phyloP scores from a whole-genome alignment of 208 protist species.

The Leishmania martiniquensis region DNA sequence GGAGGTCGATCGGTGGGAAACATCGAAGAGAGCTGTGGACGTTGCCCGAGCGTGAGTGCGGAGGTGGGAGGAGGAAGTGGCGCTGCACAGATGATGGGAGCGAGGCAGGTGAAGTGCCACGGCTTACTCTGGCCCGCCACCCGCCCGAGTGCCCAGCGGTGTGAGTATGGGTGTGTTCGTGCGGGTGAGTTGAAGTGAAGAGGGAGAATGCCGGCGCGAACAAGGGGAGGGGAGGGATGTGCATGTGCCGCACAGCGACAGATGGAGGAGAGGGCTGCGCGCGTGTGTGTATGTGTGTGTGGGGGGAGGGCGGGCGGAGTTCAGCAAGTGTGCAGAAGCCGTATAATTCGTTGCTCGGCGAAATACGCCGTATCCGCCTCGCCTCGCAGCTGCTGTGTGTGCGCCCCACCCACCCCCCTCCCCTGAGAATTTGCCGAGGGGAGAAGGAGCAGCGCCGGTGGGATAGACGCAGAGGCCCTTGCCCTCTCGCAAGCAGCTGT shows the following conservation, averaged over 20 bases:
- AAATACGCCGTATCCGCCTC: not conserved
- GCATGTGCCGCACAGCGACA: not conserved
- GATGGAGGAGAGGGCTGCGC: not conserved
- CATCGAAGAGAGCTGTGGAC: conserved; percentile 9
- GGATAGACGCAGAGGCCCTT: not conserved
- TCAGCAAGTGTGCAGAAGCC: not conserved
- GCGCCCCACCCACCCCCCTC: not conserved
- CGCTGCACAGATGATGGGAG: not conserved
- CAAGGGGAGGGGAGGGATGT: not conserved
- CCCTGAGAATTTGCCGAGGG: not conserved
- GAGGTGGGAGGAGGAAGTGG: not conserved
- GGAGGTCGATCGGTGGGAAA: conserved; percentile 20
- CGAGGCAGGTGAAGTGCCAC: not conserved
- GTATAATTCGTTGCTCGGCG: not conserved
- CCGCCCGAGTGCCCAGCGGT: not conserved
- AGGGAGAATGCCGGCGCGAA: conserved; percentile 3
- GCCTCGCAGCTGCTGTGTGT: not conserved
- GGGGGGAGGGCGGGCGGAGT: not conserved
- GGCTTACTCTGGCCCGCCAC: not conserved
- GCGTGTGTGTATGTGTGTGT: too few species aligned
- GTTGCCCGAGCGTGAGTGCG: not conserved
- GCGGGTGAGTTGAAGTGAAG: not conserved
- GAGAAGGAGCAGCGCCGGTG: not conserved
- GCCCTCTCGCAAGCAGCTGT: not conserved
- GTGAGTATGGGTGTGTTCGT: not conserved